Conservation (phyloP, 1,284 basidiomycete species). For the Ganoderma meredithae region DNA sequence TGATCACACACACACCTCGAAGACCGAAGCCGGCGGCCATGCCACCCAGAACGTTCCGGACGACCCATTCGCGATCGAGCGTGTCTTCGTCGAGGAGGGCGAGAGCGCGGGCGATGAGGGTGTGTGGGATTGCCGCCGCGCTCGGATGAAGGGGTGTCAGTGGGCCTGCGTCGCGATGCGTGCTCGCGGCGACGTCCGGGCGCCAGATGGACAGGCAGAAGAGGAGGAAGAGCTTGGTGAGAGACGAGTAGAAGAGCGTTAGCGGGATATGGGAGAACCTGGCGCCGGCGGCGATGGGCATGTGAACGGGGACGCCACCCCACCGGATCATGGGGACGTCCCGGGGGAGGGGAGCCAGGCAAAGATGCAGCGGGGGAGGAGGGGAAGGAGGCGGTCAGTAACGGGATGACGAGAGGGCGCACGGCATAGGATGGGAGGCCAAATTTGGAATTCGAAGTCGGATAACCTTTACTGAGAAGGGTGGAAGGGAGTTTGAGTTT, state of each 20-base stretch:
- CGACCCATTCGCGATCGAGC: slow-evolving; percentile 85
- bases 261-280: slow-evolving; percentile 81
- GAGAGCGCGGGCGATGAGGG: slow-evolving; percentile 49
- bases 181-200: slow-evolving; percentile 46
- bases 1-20: slow-evolving; percentile 55
- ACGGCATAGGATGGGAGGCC: neutral
- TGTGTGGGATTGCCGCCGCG: slow-evolving; percentile 37
- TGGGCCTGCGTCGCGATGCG: slow-evolving; percentile 3
- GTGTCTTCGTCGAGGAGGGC: slow-evolving; percentile 68
- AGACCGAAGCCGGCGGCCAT: slow-evolving; percentile 82
- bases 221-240: slow-evolving; percentile 87
- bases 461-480: slow-evolving; percentile 14
- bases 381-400: neutral
- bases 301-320: neutral
- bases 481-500: slow-evolving; percentile 11
- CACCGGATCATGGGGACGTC: neutral
- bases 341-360: neutral
- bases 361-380: neutral
- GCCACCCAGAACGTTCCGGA: slow-evolving; percentile 84
- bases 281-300: slow-evolving; percentile 8
- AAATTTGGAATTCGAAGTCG: neutral
- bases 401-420: neutral
- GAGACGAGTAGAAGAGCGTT: slow-evolving; percentile 85
- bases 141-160: slow-evolving; percentile 33
- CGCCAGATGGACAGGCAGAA: slow-evolving; percentile 87